phyloP scores from a whole-genome alignment of 108 stramenopile genomes.

The Cylindrotheca closterium region DNA sequence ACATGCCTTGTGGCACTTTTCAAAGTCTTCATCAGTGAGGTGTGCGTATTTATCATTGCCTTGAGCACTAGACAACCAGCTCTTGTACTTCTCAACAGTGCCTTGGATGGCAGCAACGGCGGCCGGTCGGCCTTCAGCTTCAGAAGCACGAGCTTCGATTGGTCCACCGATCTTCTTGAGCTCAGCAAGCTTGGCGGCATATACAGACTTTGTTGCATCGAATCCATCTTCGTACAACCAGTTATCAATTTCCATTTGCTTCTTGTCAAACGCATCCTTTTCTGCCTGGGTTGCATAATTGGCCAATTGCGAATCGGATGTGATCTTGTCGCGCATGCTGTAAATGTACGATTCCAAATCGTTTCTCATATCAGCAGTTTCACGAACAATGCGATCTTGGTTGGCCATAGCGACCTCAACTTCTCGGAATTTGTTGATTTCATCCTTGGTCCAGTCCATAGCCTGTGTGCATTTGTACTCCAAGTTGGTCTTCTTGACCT shows the following conservation, averaged over 20 bases:
- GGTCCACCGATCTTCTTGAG: conserved; percentile 87
- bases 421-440: conserved; percentile 80
- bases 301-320: conserved; percentile 74
- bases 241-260: conserved; percentile 86
- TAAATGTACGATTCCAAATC: conserved; percentile 99
- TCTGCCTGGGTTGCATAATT: conserved; percentile 85
- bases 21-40: conserved; percentile 89
- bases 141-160: conserved; percentile 82
- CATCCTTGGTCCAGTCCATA: conserved; percentile 75
- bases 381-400: conserved; percentile 88
- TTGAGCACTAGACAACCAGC: conserved; percentile 76
- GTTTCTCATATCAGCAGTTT: conserved; percentile 97
- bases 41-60: conserved; percentile 84
- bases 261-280: conserved; percentile 60
- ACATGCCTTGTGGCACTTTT: conserved; percentile 67
- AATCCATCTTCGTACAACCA: conserved; percentile 99
- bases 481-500: conserved; percentile 88
- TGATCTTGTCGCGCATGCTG: conserved; percentile 95
- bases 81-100: conserved; percentile 80
- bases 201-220: conserved; percentile 93
- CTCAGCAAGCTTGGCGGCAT: conserved; percentile 84
- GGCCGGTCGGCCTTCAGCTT: conserved; percentile 68
- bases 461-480: conserved; percentile 66
- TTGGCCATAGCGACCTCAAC: conserved; percentile 85
- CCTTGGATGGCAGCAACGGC: conserved; percentile 73